Evolutionary conservation across 139 green algal species (phyloP).

Genomic region (Chlamydomonas asymmetrica): DNA sequence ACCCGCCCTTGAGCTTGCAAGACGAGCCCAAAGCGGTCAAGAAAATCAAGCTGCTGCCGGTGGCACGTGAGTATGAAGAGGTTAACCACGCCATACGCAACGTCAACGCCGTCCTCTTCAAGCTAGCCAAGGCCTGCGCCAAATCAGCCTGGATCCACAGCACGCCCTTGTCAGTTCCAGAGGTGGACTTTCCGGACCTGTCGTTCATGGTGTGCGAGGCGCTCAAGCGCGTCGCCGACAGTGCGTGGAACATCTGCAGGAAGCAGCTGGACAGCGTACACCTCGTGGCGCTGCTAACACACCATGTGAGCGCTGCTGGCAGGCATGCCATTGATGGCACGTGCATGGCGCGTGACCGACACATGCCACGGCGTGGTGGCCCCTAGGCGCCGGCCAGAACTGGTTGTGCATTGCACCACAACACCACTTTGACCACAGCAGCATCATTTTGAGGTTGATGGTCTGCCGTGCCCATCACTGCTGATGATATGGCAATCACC

Average conservation of each 20-base stretch:
- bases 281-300: slow-evolving; percentile 26
- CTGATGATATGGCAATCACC: too few relatives aligned
- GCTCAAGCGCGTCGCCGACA: slow-evolving; percentile 17
- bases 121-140: slow-evolving; percentile 23
- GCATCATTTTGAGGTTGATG: too few relatives aligned
- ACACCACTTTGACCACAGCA: too few relatives aligned
- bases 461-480: too few relatives aligned
- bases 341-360: too few relatives aligned
- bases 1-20: slow-evolving; percentile 22
- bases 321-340: too few relatives aligned
- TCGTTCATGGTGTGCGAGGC: slow-evolving; percentile 30
- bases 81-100: slow-evolving; percentile 19
- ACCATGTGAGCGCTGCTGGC: slow-evolving; percentile 14
- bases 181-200: slow-evolving; percentile 10
- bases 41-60: slow-evolving; percentile 25
- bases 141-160: slow-evolving; percentile 32
- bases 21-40: slow-evolving; percentile 24
- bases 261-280: slow-evolving; percentile 25
- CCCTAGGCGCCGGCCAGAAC: too few relatives aligned
- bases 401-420: too few relatives aligned
- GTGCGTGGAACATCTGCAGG: slow-evolving; percentile 23
- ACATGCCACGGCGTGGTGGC: too few relatives aligned
- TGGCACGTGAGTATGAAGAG: slow-evolving; percentile 25
- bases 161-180: slow-evolving; percentile 20
- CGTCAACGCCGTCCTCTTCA: slow-evolving; percentile 28